Conservation (phyloP, 2,329 filamentous ascomycete genomes). For the Cladosporium sp. region DNA sequence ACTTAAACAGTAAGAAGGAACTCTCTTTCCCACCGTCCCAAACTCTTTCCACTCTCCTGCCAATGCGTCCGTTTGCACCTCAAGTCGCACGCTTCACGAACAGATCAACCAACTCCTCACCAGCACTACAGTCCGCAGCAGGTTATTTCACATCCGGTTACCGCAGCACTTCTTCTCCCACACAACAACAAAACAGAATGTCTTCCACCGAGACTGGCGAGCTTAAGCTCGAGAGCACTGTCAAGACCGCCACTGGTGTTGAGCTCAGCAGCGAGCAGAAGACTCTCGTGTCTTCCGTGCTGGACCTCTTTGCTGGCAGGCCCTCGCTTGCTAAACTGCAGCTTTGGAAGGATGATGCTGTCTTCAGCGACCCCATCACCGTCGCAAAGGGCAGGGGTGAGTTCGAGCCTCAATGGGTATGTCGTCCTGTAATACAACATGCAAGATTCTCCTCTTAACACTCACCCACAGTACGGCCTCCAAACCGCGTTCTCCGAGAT, state of each 20-base stretch:
- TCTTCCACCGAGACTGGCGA: constrained; percentile 31
- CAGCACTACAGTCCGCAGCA: constrained; percentile 13
- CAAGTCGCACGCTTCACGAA: constrained; percentile 17
- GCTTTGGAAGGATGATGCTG: constrained; percentile 61
- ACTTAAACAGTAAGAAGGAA: constrained; percentile 15
- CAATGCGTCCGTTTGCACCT: constrained; percentile 22
- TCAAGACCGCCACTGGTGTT: constrained; percentile 56
- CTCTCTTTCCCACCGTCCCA: not conserved
- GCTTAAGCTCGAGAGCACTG: constrained; percentile 57
- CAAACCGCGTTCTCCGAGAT: constrained; percentile 61
- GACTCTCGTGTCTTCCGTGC: constrained; percentile 58
- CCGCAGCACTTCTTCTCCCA: not conserved
- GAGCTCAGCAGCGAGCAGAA: constrained; percentile 54
- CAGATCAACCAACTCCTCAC: constrained; percentile 9
- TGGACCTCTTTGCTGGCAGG: constrained; percentile 64
- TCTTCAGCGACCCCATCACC: constrained; percentile 62
- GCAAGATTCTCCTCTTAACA: not conserved
- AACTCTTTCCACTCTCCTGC: not conserved
- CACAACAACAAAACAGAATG: constrained; percentile 26
- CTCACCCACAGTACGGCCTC: constrained; percentile 55
- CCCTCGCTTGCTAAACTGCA: constrained; percentile 61
- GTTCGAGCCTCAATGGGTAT: constrained; percentile 53
- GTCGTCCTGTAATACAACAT: not conserved
- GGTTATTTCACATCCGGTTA: not conserved
- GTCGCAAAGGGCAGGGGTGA: constrained; percentile 58